Base-by-base conservation (phyloP, 148 eudicot genomes). In the Rhododendron williamsianum region DNA sequence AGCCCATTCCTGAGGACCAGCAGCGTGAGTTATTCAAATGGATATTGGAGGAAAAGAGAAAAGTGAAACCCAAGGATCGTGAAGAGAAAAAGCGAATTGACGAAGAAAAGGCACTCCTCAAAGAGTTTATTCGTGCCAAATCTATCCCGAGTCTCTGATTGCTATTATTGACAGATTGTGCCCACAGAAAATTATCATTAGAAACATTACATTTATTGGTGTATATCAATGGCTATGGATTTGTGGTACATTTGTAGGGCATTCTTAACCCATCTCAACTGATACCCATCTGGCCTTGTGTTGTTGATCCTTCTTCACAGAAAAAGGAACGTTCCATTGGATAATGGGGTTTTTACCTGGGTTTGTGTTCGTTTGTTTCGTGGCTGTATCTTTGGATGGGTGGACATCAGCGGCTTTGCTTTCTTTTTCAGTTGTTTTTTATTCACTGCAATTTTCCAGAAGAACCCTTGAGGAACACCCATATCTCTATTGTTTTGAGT, bases 1-100 rank as follows among this genome's bases (percentile, higher is more conserved):
- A 89, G 18, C 94, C 96, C 67, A 78, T 93, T 60, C 89, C 92
- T n/a, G 95, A 91, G 48, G 93, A 90, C 74, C 92, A 90, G 81
- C 94, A 94, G 83, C 93, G 91, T 38, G 93, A 94, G 69, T 85
- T 94, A 35, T 92, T 93, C 83, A 86, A 93, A 86, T 96, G 98
- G 98, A 90, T 94, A 33, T 83, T 94, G 83, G 93, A 91, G 76
- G 96, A 93, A 92, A 92, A 91, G 88, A 90, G 94, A 85, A 93
- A 90, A 88, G 63, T 88, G 11, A 91, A 92, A 83, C 94, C 93
- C 60, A 87, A 51, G 65, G 86, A 87, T 85, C 84, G 33, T 81
- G 91, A 90, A 82, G 96, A 93, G 85, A 94, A 92, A 91, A 89
- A 84, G 78, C 87, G 69, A 84, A 87, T 90, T 11, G 92, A 93